Percentiles rank a stretch among this genome's conserved stretches.
phyloP scores from a whole-genome alignment of 805 yeast species.

The Yarrowia hollandica region DNA sequence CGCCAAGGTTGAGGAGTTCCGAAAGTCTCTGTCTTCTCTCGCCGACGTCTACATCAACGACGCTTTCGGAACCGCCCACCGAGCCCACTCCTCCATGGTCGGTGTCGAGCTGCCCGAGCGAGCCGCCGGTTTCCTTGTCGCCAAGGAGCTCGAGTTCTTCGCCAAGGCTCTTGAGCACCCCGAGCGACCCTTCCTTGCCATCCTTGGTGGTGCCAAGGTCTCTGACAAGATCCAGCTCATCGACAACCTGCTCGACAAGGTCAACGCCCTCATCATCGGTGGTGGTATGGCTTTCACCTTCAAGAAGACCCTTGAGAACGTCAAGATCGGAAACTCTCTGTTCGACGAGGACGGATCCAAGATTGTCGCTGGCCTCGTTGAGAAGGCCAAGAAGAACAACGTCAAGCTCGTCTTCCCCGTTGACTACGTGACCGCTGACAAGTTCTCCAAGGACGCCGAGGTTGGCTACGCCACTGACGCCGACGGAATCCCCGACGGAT shows the following conservation, averaged over 20 bases:
- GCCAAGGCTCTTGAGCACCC: constrained; percentile 99
- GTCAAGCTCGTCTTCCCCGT: constrained; percentile 93
- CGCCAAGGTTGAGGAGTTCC: constrained; percentile 81
- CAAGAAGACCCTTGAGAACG: constrained; percentile 85
- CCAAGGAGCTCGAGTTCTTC: constrained; percentile 95
- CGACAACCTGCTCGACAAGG: constrained; percentile 90
- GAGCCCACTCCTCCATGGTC: constrained; percentile 99
- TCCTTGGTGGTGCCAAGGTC: constrained; percentile 99
- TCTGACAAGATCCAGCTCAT: constrained; percentile 98
- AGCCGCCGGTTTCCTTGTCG: constrained; percentile 98
- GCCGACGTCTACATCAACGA: constrained; percentile 97
- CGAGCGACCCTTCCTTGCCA: constrained; percentile 96
- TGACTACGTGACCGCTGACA: constrained; percentile 95
- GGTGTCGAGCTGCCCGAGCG: constrained; percentile 93
- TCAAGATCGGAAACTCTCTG: constrained; percentile 88
- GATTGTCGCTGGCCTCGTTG: constrained; percentile 87
- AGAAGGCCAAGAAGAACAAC: constrained; percentile 93
- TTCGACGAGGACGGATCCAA: constrained; percentile 94
- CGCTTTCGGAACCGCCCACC: constrained; percentile 99
- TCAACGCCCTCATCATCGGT: constrained; percentile 89
- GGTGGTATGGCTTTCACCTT: constrained; percentile 99
- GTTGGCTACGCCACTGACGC: constrained; percentile 80
- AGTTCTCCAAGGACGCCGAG: constrained; percentile 87
- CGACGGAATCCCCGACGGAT: constrained; percentile 90
- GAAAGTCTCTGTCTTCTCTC: constrained; percentile 82